Conservation (phyloP, 2,329 filamentous ascomycete species). For the Colletotrichum neosansevieriae region DNA sequence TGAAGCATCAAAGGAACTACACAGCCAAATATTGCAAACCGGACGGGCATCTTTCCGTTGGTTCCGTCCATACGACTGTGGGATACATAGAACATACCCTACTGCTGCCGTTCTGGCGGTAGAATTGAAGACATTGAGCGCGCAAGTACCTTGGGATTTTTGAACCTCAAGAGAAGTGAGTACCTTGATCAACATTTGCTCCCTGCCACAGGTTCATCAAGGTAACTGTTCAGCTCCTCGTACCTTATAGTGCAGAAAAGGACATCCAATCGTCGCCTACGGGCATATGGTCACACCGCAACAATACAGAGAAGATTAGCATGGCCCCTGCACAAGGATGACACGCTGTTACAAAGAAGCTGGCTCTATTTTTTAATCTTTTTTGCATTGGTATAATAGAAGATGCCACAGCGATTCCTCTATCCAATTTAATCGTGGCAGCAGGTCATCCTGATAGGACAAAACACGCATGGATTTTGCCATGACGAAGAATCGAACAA, state of each 20-base stretch:
- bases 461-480: background rate
- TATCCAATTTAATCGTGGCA: background rate
- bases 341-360: background rate
- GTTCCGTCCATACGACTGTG: background rate
- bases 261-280: background rate
- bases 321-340: constrained; percentile 21
- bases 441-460: background rate
- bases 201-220: background rate
- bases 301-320: constrained; percentile 26
- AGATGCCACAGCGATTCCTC: background rate
- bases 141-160: no score
- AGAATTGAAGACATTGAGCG: no score
- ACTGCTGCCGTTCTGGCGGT: no score
- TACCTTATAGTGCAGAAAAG: constrained; percentile 1
- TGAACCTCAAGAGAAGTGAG: no score
- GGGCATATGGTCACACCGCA: constrained; percentile 11
- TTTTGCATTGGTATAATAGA: background rate
- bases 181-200: no score
- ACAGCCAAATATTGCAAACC: background rate
- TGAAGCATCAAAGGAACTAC: background rate
- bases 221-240: background rate
- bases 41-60: background rate
- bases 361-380: background rate
- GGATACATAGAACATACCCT: constrained; percentile 4
- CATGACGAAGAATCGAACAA: constrained; percentile 4